Conservation (phyloP, 2,329 filamentous ascomycete species). For the Fusarium mangiferae region DNA sequence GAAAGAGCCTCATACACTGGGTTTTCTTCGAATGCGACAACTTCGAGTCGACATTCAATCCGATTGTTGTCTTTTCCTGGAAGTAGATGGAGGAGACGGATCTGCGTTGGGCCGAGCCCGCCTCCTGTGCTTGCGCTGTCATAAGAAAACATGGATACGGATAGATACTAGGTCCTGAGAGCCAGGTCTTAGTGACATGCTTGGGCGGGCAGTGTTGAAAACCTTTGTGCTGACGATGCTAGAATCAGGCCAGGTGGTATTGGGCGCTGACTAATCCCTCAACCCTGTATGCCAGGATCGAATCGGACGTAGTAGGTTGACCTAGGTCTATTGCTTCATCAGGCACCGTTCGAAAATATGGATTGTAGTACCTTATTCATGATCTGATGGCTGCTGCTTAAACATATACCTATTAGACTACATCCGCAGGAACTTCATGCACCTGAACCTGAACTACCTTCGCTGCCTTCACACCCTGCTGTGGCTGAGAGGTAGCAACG, state of each 20-base stretch:
- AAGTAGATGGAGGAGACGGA: background rate
- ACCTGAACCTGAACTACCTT: background rate
- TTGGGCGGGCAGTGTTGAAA: background rate
- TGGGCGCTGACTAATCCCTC: background rate
- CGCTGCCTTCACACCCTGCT: background rate
- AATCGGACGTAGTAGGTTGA: fast-evolving
- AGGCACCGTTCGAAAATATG: fast-evolving
- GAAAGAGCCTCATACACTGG: background rate
- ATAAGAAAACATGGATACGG: background rate
- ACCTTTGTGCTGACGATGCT: fast-evolving
- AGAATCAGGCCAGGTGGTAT: background rate
- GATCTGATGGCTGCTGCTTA: background rate
- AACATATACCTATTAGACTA: background rate
- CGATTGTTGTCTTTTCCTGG: background rate
- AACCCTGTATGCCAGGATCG: background rate
- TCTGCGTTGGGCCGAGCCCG: background rate
- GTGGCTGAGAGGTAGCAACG: background rate
- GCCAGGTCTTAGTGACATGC: fast-evolving
- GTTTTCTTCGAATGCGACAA: background rate
- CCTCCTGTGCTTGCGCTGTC: background rate
- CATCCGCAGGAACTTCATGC: background rate
- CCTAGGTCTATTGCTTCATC: fast-evolving
- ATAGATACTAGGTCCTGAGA: background rate
- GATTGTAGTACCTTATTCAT: fast-evolving
- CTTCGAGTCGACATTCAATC: background rate